Evolutionary conservation across 2,329 filamentous ascomycete genomes (phyloP).

Genomic region (Microthyrium microscopicum): DNA sequence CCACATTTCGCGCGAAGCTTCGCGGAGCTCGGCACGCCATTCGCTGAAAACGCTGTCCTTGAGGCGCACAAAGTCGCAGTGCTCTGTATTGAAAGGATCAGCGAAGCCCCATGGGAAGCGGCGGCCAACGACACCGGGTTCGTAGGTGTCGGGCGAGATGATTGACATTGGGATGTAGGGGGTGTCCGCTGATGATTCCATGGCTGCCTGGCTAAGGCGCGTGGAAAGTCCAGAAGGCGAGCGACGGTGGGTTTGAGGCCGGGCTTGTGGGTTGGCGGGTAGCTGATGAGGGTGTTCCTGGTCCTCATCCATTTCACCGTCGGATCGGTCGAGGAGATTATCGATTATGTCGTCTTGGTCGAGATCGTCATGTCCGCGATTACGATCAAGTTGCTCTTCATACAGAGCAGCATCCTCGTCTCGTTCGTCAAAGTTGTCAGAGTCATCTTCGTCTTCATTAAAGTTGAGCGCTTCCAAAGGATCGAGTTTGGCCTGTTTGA

Average conservation of each 20-base stretch:
- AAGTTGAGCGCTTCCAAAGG: slow-evolving; percentile 74
- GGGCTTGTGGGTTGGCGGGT: slow-evolving; percentile 15
- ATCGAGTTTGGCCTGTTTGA: slow-evolving; percentile 74
- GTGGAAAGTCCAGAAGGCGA: no score
- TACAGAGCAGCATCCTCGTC: slow-evolving; percentile 31
- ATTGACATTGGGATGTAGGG: slow-evolving; percentile 80
- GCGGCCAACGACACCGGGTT: slow-evolving; percentile 61
- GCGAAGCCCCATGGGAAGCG: slow-evolving; percentile 95
- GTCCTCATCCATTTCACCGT: slow-evolving; percentile 18
- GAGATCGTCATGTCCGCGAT: no score
- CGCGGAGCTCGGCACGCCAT: slow-evolving; percentile 80
- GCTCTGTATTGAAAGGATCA: slow-evolving; percentile 74
- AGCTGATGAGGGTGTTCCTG: slow-evolving; percentile 15
- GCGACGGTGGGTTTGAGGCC: slow-evolving; percentile 18
- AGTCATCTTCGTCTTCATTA: slow-evolving; percentile 54
- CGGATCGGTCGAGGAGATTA: slow-evolving; percentile 20
- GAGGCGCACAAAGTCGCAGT: slow-evolving; percentile 85
- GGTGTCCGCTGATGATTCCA: no score
- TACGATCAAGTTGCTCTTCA: slow-evolving; percentile 22
- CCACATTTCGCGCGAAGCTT: slow-evolving; percentile 81
- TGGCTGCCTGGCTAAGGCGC: no score
- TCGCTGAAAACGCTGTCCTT: slow-evolving; percentile 87
- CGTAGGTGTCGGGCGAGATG: slow-evolving; percentile 84
- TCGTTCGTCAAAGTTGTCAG: slow-evolving; percentile 32
- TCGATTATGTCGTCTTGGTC: slow-evolving; percentile 17